A percentile compares a stretch with the other conserved stretches of the same genome.
These are phyloP conservation scores for Prunus persica DNA, from an alignment of 306 rosid genomes.

Conservation along the genomic window DNA sequence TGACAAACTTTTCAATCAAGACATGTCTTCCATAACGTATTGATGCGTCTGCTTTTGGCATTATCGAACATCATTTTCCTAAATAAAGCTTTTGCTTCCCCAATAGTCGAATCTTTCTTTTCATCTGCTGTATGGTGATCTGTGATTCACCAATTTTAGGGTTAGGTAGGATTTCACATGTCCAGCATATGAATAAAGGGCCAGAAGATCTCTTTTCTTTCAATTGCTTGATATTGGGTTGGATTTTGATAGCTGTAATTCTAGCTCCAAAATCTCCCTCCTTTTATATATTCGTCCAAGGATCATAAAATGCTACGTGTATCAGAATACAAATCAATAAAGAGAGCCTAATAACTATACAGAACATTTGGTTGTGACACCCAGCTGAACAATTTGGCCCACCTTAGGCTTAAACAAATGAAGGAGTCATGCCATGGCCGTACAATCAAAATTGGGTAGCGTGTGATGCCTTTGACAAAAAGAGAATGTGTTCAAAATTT, in stretches of 20 bases:
- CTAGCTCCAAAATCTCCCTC: neutral
- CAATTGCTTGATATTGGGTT: constrained; percentile 1
- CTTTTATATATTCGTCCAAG: neutral
- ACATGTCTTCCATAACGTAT: constrained; percentile 1
- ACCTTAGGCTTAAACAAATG: constrained; percentile 3
- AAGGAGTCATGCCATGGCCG: constrained; percentile 22
- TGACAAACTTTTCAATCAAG: neutral
- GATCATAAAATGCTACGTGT: neutral
- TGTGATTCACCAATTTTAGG: constrained; percentile 40
- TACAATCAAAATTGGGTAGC: constrained; percentile 35
- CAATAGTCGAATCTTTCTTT: constrained; percentile 15
- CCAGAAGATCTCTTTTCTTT: constrained; percentile 17
- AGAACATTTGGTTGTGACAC: neutral
- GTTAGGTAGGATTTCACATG: constrained; percentile 40
- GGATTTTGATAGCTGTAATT: constrained; percentile 4
- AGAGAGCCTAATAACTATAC: no score
- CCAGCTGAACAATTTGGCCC: constrained; percentile 30
- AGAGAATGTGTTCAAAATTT: constrained; percentile 15
- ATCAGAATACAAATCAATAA: neutral
- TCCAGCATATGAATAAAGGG: constrained; percentile 35
- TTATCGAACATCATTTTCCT: constrained; percentile 56
- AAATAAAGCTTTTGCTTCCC: constrained; percentile 16
- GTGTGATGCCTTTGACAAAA: constrained; percentile 34
- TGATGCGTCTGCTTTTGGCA: constrained; percentile 25
- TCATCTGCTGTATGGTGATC: constrained; percentile 14